These are phyloP conservation scores for Zea luxurians DNA, from an alignment of 176 grass and related monocot species.

Conservation along the genomic window DNA sequence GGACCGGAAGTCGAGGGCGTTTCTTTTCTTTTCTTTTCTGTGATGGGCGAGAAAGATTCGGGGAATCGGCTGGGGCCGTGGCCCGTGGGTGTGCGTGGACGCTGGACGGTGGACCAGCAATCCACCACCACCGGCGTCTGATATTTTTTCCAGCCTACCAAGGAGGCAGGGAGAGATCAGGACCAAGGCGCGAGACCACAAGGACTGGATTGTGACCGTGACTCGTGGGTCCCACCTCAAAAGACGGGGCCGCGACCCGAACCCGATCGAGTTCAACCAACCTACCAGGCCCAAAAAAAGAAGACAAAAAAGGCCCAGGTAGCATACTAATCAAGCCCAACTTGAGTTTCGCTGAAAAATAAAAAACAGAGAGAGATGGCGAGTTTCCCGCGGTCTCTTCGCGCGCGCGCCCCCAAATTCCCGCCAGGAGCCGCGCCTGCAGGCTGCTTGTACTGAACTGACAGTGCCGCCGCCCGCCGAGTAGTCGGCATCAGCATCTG, in stretches of 20 bases:
- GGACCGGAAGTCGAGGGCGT: not conserved
- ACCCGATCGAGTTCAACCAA: not conserved
- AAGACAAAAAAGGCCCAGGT: not conserved
- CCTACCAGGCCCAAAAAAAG: not conserved
- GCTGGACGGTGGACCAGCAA: not conserved
- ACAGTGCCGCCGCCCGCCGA: not conserved
- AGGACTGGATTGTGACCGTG: not conserved
- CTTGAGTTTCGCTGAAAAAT: not conserved
- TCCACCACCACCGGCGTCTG: not conserved
- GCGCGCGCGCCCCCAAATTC: not conserved
- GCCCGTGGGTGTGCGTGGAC: not conserved
- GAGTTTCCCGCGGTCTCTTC: slow-evolving; percentile 20
- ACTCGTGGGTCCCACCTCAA: not conserved
- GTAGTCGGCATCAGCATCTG: not conserved
- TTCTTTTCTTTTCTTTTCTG: not conserved
- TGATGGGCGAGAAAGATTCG: slow-evolving; percentile 29
- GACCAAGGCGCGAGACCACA: not conserved
- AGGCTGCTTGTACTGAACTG: not conserved
- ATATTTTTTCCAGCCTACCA: slow-evolving; percentile 10
- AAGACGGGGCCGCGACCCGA: not conserved
- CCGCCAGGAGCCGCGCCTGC: slow-evolving; percentile 16
- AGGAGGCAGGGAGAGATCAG: not conserved
- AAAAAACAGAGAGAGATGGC: not conserved
- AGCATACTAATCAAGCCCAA: not conserved
- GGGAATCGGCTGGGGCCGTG: not conserved